Evolutionary conservation across 2,329 filamentous ascomycete species (phyloP), one percentile per base, ranked within the genome.

Genomic region (Curvularia lunata): DNA sequence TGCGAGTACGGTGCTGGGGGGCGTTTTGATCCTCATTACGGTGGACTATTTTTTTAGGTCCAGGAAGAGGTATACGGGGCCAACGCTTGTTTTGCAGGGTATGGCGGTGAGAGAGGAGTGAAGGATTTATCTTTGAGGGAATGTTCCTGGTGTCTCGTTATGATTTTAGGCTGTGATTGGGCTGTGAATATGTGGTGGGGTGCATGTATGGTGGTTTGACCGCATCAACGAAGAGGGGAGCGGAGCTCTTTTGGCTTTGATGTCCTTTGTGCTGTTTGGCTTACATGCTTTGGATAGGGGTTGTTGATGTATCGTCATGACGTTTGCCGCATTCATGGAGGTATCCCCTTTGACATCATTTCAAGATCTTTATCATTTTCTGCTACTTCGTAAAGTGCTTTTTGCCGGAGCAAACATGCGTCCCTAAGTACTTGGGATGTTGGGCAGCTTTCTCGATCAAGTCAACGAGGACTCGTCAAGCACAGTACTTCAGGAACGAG

Each of bases 1-100:
- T 12, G 52, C 52, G 2, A 48, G 46, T 55, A 62, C 48, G 27
- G 52, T 55, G 13, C 40, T 55, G 9, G 52, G 52, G 19, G 38
- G 46, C 0, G 46, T 55, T 23, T 37, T 53, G 18, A 23, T 53
- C 6, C 5, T 50, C 3, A 48, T 47, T 37, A 47, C 46, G 18
- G n/a, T 48, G 6, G 48, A 40, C 21, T 54, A 47, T 28, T 30
- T 45, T 2, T 8, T 54, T 1, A 10, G 8, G 41, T 47, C 45
- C 13, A 50, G 34, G 3, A 50, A 12, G 21, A 27, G 28, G 21
- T 54, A 50, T 9, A 47, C 48, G 7, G 52, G 52, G 0, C 52
- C 52, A 4, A 43, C 41, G 41, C 41, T 43, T 27, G 41, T 43
- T n/a, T 27, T 43, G 21, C 41, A 43, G 23, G 41, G 41, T 43